Percentiles rank a stretch among this genome's conserved stretches.
Evolutionary conservation across 140 eudicot species (phyloP).

Genomic region (Bidens hawaiensis): DNA sequence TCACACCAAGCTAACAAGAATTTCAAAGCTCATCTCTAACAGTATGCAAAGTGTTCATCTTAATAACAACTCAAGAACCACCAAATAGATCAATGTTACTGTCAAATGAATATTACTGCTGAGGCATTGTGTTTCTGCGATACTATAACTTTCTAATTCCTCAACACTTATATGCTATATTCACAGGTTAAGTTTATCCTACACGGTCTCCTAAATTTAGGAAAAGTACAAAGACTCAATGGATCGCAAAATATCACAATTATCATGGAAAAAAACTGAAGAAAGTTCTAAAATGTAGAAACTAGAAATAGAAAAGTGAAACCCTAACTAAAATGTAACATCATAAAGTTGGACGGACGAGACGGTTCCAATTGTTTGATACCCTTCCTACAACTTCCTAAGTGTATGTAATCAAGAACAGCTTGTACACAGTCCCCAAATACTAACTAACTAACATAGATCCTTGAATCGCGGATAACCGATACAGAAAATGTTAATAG

Average conservation of each 20-base stretch:
- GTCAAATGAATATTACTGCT: slow-evolving; percentile 3
- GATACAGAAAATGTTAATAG: slow-evolving; percentile 1
- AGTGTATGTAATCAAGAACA: too few species aligned
- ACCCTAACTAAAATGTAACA: too few species aligned
- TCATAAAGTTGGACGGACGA: too few species aligned
- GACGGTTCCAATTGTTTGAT: too few species aligned
- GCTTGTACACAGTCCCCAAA: not conserved
- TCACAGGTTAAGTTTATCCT: too few species aligned
- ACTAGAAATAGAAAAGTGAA: too few species aligned
- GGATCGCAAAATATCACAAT: too few species aligned
- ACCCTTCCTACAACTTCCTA: too few species aligned
- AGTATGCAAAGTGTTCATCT: slow-evolving; percentile 1
- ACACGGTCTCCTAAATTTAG: too few species aligned
- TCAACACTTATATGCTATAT: not conserved
- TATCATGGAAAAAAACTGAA: too few species aligned
- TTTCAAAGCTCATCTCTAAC: slow-evolving; percentile 3
- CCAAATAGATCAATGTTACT: slow-evolving; percentile 14
- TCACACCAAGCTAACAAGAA: not conserved
- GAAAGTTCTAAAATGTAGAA: too few species aligned
- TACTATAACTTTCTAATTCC: not conserved
- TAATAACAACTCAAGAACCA: not conserved
- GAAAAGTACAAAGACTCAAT: too few species aligned
- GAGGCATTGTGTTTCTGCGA: not conserved
- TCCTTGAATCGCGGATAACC: slow-evolving; percentile 16
- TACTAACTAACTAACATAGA: slow-evolving; percentile 11